A percentile compares a stretch with the other conserved stretches of the same genome.
These are phyloP conservation scores for Breynia disticha DNA, from an alignment of 441 rosid species.

Conservation along the genomic window DNA sequence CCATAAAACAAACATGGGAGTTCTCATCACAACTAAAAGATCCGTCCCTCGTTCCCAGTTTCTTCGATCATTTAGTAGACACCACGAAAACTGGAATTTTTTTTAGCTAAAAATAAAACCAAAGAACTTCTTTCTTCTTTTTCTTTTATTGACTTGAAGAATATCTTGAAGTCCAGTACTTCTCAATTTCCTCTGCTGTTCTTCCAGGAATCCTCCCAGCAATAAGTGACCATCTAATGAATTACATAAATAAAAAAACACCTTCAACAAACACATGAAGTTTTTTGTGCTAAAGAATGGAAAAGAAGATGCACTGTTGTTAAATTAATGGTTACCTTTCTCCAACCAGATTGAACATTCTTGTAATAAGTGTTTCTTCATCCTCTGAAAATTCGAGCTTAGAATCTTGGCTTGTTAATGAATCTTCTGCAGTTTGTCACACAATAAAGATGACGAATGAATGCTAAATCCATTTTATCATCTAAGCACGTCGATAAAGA, in stretches of 20 bases:
- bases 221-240: constrained; percentile 36
- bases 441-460: neutral
- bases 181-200: constrained; percentile 10
- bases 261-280: too few relatives aligned
- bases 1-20: constrained; percentile 7
- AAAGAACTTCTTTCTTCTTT: neutral
- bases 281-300: too few relatives aligned
- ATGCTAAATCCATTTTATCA: too few relatives aligned
- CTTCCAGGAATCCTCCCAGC: constrained; percentile 55
- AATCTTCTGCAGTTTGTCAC: constrained; percentile 25
- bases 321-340: constrained; percentile 27
- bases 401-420: constrained; percentile 20
- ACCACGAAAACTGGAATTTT: neutral
- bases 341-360: constrained; percentile 53
- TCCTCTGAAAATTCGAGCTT: constrained; percentile 50
- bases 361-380: constrained; percentile 42
- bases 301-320: neutral
- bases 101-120: neutral
- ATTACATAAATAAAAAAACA: too few relatives aligned
- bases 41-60: neutral
- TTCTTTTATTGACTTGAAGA: constrained; percentile 13
- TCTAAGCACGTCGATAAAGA: too few relatives aligned
- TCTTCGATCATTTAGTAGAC: neutral
- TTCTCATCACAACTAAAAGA: neutral
- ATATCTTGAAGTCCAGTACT: constrained; percentile 4